A percentile compares a stretch with the other conserved stretches of the same genome.
Conservation (phyloP, 1,284 basidiomycete species). For the Puccinia sorghi region DNA sequence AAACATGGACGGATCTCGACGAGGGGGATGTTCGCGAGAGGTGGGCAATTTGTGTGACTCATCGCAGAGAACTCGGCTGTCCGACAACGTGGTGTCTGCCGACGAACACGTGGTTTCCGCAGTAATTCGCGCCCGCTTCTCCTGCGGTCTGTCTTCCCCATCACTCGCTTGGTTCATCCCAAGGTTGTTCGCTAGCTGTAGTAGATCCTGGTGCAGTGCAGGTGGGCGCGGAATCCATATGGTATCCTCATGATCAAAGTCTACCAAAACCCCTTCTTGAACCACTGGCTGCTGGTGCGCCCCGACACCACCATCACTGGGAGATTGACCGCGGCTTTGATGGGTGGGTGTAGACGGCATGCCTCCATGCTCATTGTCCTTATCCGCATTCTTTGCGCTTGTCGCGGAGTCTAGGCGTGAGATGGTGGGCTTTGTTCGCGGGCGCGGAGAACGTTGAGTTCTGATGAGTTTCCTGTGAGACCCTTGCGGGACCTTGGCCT, state of each 20-base stretch:
- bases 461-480: background rate
- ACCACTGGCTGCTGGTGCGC: background rate
- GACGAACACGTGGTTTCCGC: background rate
- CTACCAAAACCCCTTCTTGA: conserved; percentile 40
- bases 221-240: conserved; percentile 43
- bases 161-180: conserved; percentile 4
- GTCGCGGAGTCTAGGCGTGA: background rate
- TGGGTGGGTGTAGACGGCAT: background rate
- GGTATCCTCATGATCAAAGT: conserved; percentile 47
- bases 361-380: background rate
- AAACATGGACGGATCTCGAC: conserved; percentile 33
- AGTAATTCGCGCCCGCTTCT: conserved; percentile 23
- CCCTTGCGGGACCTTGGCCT: background rate
- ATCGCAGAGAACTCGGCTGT: background rate
- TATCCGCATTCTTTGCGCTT: background rate
- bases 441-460: conserved; percentile 16
- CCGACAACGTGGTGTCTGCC: background rate
- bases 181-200: conserved; percentile 13
- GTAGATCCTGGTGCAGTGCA: conserved; percentile 20
- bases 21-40: background rate
- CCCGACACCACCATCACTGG: background rate
- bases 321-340: background rate
- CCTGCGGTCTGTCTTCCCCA: conserved; percentile 34
- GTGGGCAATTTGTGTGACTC: background rate
- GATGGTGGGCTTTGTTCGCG: background rate